Conservation (phyloP, 2,329 filamentous ascomycete species). For the Truncatella angustata region DNA sequence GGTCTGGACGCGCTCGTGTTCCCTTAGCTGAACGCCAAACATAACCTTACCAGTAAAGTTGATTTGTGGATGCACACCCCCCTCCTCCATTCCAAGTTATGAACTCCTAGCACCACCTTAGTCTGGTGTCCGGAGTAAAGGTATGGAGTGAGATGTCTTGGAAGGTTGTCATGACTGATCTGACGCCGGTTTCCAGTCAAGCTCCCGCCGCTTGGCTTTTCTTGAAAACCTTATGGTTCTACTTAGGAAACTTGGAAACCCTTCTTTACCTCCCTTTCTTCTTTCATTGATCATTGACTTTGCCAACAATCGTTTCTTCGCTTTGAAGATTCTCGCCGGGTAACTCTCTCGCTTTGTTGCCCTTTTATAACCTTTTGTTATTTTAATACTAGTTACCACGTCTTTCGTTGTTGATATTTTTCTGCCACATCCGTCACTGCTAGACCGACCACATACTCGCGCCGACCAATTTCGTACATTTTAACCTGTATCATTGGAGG, state of each 20-base stretch:
- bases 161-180: not conserved
- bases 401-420: slow-evolving; percentile 5
- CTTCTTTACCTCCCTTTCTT: slow-evolving; percentile 12
- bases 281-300: slow-evolving; percentile 10
- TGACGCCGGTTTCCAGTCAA: not conserved
- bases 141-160: no score
- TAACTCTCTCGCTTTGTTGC: slow-evolving; percentile 13
- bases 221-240: slow-evolving; percentile 1
- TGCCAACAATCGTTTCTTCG: slow-evolving; percentile 1
- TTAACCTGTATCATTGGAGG: slow-evolving; percentile 13
- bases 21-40: not conserved
- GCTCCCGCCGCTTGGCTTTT: not conserved
- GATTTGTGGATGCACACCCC: slow-evolving; percentile 3
- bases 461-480: slow-evolving; percentile 1
- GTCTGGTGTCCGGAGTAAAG: not conserved
- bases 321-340: not conserved
- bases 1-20: not conserved
- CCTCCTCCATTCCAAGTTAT: not conserved
- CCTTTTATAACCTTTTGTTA: slow-evolving; percentile 13
- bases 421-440: not conserved
- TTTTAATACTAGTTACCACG: slow-evolving; percentile 11
- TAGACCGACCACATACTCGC: slow-evolving; percentile 10
- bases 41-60: slow-evolving; percentile 6
- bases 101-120: not conserved
- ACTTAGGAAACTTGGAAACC: not conserved